Base-by-base conservation (phyloP, 2,329 filamentous ascomycete genomes). In the Fusarium verticillioides region DNA sequence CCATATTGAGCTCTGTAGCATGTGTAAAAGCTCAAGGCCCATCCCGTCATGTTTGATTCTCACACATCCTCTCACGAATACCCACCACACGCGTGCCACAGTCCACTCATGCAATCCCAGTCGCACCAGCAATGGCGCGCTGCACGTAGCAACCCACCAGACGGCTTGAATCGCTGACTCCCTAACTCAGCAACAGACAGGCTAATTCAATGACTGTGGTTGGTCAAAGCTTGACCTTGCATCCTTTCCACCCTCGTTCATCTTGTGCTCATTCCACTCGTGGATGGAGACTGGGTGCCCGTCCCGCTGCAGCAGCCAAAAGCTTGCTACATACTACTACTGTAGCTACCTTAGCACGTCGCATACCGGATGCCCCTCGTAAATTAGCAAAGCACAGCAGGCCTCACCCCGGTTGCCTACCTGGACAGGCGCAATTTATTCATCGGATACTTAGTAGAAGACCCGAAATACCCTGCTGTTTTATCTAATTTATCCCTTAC, bases 161-260 rank as follows among this genome's bases (percentile, higher is more conserved):
- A 68, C 60, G 50, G 60, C 69, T 70, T 72, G 69, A 78, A 77
- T 74, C 70, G 64, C 60, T 60, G 69, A 76, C 75, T 77, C 75
- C 76, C 76, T 63, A 78, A 78, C 76, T 77, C 69, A 78, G 76
- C 74, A 78, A 78, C 74, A 70, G 66, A 75, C 74, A 74, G 74
- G 56, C 60, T 61, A 61, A 75, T 70, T 69, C 60, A 58, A 69
- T 64, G 23, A 4, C 21, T 69, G n/a, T 75, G 74, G 65, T 77
- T 77, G 75, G 75, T 53, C 62, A 49, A 52, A 37, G 40, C 72
- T 62, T 62, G 61, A 75, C 71, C 66, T 75, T 65, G 63, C 73
- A 75, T 74, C 75, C 74, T 66, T 60, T 39, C 63, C 67, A 60
- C 63, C 63, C 60, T 70, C 60, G 58, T 58, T 72, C 71, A 74